Evolutionary conservation across 768 basidiomycete species (phyloP), one percentile per base, ranked within the genome.

Genomic region (Boletus huronensis): DNA sequence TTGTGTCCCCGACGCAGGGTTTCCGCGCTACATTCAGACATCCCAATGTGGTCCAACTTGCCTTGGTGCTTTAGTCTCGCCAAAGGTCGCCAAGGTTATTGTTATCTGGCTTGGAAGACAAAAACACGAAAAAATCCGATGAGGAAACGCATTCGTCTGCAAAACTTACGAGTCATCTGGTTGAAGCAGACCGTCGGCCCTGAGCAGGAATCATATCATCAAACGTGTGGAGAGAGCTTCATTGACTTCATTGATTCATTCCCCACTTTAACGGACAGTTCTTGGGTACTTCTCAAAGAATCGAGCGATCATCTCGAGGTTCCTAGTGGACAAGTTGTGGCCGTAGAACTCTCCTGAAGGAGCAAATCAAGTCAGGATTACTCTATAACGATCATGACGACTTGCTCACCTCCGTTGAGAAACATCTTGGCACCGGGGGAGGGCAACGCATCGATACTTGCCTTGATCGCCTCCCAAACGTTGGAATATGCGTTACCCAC

Each of bases 341-440:
- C 77, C 82, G 55, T 88, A 88, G 67, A 88, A 88, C 50, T 82
- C 79, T 28, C 75, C 75, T 83, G 74, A 54, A 59, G 62, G 7
- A 25, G 17, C 11, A 25, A 17, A 19, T 11, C 11, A 50, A 7
- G 6, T 19, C 11, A 32, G 31, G 17, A 23, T 2, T 26, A 17
- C 42, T 4, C 29, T 17, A 14, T 39, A 52, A 28, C 2, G 29
- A 28, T 23, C 51, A 19, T 3, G 9, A 19, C 7, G 2, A 21
- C 26, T 3, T 9, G 23, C 70, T 11, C 57, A 75, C 81, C 78
- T 61, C 75, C 77, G 60, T 83, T 82, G 58, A 84, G 55, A 45
- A 82, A 58, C 62, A 79, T 75, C 63, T 81, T 81, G 31, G 66
- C 69, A 16, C 76, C 79, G 0, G 70, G 58, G 1, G 77, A n/a